Evolutionary conservation across 2,329 filamentous ascomycete genomes (phyloP).

Genomic region (Reticulascus tulasneorum): DNA sequence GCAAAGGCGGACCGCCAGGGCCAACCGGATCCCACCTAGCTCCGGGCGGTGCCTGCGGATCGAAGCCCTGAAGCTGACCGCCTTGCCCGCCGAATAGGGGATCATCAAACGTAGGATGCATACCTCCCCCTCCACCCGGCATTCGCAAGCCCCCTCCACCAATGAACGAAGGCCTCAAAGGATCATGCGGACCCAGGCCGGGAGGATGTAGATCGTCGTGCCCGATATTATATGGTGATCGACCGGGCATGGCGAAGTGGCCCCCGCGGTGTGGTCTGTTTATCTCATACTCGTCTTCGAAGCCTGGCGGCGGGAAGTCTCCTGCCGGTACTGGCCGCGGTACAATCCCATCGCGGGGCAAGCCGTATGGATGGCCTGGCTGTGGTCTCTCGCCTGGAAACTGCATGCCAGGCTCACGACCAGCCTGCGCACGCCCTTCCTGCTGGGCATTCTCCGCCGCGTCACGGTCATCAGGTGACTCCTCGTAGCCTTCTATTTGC

Average conservation of each 20-base stretch:
- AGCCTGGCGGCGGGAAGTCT: slow-evolving; percentile 81
- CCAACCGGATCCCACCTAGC: slow-evolving; percentile 88
- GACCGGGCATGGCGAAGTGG: slow-evolving; percentile 32
- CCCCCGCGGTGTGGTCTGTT: slow-evolving; percentile 58
- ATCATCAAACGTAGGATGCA: slow-evolving; percentile 96
- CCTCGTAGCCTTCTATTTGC: slow-evolving; percentile 75
- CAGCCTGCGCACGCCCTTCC: slow-evolving; percentile 36
- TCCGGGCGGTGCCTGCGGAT: slow-evolving; percentile 77
- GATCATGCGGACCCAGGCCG: slow-evolving; percentile 80
- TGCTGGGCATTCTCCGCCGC: slow-evolving; percentile 36
- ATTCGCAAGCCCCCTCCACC: slow-evolving; percentile 55
- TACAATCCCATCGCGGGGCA: too few species aligned
- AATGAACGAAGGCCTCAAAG: slow-evolving; percentile 64
- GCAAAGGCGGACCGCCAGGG: slow-evolving; percentile 53
- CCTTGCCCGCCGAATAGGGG: slow-evolving; percentile 68
- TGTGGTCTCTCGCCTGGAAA: slow-evolving; percentile 38
- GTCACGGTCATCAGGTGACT: slow-evolving; percentile 41
- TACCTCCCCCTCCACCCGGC: slow-evolving; percentile 68
- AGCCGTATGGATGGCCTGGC: slow-evolving; percentile 64
- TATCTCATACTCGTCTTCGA: slow-evolving; percentile 90
- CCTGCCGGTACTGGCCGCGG: slow-evolving; percentile 63
- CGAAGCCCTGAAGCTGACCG: slow-evolving; percentile 44
- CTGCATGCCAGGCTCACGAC: slow-evolving; percentile 26
- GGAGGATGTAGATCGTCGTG: slow-evolving; percentile 85
- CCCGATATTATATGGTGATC: slow-evolving; percentile 67